A percentile compares a stretch with the other conserved stretches of the same genome.
These are phyloP conservation scores for Gnomoniopsis sp. DNA, from an alignment of 2,329 filamentous ascomycete species.

Conservation along the genomic window DNA sequence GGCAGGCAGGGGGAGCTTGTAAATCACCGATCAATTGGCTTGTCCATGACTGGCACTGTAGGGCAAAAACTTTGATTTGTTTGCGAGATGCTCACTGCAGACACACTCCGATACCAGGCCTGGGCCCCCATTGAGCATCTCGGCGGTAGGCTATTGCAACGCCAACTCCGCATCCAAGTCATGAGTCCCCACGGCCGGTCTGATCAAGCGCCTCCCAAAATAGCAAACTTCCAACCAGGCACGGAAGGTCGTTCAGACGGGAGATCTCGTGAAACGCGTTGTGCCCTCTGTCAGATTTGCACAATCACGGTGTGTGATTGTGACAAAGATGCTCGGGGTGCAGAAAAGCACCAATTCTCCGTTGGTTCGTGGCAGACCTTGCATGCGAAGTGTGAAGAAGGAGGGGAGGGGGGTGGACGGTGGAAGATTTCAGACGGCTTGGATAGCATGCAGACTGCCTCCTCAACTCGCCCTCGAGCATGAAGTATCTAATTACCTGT, in stretches of 20 bases:
- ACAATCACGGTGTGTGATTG: background rate
- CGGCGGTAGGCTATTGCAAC: too few relatives aligned
- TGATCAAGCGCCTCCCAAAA: conserved; percentile 15
- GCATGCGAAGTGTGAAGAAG: background rate
- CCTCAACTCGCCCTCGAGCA: background rate
- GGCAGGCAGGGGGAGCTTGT: background rate
- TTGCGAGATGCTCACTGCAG: too few relatives aligned
- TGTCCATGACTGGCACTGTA: too few relatives aligned
- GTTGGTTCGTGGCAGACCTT: background rate
- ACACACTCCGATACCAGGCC: background rate
- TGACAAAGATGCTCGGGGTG: background rate
- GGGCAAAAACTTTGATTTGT: too few relatives aligned
- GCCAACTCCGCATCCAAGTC: background rate
- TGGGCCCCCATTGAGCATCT: background rate
- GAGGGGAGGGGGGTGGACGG: background rate
- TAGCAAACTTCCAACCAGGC: conserved; percentile 15
- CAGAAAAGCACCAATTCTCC: background rate
- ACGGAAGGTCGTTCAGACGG: background rate
- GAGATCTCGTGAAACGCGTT: conserved; percentile 13
- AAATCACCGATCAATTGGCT: background rate
- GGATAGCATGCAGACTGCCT: background rate
- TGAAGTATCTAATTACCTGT: background rate
- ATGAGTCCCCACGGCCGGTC: background rate
- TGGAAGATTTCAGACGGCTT: background rate
- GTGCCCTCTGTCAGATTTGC: background rate